Evolutionary conservation across 2,329 filamentous ascomycete species (phyloP).

Genomic region (Lecanicillium sp.): DNA sequence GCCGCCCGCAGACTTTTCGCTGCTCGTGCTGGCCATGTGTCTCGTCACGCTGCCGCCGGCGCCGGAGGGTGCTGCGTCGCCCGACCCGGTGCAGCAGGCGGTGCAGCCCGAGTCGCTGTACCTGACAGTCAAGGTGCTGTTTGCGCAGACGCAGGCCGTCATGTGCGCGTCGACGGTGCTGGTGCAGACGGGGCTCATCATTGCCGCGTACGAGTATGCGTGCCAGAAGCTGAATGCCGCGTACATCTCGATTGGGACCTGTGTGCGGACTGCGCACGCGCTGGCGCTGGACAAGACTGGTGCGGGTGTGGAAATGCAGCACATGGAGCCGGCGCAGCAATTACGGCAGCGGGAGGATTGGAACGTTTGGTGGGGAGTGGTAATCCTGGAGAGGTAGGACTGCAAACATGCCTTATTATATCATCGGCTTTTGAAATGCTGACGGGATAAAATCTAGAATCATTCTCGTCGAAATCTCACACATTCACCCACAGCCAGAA

Average conservation of each 20-base stretch:
- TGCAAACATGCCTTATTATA: neutral
- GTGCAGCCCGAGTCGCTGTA: neutral
- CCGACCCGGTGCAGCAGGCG: neutral
- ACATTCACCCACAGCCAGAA: neutral
- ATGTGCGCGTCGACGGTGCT: constrained; percentile 8
- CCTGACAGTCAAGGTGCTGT: constrained; percentile 1
- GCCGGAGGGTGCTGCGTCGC: no score
- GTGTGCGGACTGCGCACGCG: neutral
- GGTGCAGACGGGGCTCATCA: constrained; percentile 11
- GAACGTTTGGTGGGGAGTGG: constrained; percentile 2
- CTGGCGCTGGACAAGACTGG: neutral
- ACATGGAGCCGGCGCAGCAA: neutral
- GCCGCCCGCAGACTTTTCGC: constrained; percentile 2
- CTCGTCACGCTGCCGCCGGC: neutral
- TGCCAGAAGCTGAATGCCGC: constrained; percentile 3
- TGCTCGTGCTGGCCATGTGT: constrained; percentile 4
- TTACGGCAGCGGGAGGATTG: neutral
- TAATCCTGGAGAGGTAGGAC: constrained; percentile 1
- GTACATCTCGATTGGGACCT: constrained; percentile 9
- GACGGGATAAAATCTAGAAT: no score
- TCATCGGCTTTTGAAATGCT: no score
- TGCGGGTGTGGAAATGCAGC: neutral
- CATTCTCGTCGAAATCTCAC: neutral
- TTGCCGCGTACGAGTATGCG: constrained; percentile 2
- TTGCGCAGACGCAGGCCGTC: constrained; percentile 3